Conservation (phyloP, 1,284 basidiomycete species). For the Ustilago shanxiensis region DNA sequence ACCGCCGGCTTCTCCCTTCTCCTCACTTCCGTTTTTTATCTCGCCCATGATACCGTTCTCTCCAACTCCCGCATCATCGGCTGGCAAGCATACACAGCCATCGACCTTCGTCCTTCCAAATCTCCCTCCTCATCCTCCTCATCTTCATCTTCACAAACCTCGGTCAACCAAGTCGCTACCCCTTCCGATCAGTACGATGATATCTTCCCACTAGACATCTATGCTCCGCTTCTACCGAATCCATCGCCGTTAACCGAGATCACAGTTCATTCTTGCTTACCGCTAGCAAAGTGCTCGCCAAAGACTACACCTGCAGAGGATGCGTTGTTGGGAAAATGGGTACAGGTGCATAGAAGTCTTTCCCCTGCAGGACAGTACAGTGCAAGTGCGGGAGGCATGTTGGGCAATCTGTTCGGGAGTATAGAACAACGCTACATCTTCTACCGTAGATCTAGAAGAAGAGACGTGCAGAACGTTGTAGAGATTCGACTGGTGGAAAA, state of each 20-base stretch:
- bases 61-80: conserved; percentile 40
- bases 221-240: conserved; percentile 60
- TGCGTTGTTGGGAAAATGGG: conserved; percentile 86
- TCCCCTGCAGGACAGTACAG: conserved; percentile 74
- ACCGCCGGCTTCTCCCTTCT: conserved; percentile 41
- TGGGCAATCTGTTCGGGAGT: conserved; percentile 38
- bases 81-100: conserved; percentile 50
- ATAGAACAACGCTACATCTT: conserved; percentile 59
- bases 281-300: conserved; percentile 78
- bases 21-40: conserved; percentile 48
- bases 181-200: conserved; percentile 26
- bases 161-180: not conserved
- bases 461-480: conserved; percentile 53
- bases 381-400: conserved; percentile 24
- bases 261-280: conserved; percentile 78
- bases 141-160: not conserved
- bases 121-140: conserved; percentile 11
- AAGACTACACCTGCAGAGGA: conserved; percentile 79
- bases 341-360: conserved; percentile 82
- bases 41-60: conserved; percentile 43
- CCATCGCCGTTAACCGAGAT: conserved; percentile 77
- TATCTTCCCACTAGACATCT: conserved; percentile 56
- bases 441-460: conserved; percentile 51
- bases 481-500: conserved; percentile 52
- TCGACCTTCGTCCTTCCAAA: conserved; percentile 18